A percentile compares a stretch with the other conserved stretches of the same genome.
Evolutionary conservation across 2,329 filamentous ascomycete genomes (phyloP).

Genomic region (Colletotrichum sp.): DNA sequence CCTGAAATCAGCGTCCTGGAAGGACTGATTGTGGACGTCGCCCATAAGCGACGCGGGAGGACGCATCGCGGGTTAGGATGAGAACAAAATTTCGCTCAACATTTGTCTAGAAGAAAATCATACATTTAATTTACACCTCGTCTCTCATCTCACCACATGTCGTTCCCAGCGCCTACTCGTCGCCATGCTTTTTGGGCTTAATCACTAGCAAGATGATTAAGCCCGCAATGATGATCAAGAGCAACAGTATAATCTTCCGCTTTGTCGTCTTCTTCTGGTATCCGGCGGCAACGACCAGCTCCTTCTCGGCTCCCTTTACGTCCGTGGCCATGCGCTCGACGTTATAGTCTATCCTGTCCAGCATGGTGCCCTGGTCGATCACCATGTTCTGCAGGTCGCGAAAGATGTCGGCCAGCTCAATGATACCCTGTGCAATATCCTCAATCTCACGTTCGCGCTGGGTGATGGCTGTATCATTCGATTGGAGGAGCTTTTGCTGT

Average conservation of each 20-base stretch:
- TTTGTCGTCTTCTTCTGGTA: conserved; percentile 91
- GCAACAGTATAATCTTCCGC: conserved; percentile 88
- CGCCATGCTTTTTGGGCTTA: conserved; percentile 68
- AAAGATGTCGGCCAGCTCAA: conserved; percentile 95
- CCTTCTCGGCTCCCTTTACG: conserved; percentile 91
- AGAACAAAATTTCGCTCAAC: conserved; percentile 4
- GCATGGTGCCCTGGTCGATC: conserved; percentile 87
- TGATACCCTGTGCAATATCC: conserved; percentile 97
- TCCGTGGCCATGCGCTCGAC: conserved; percentile 94
- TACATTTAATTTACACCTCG: conserved; percentile 27
- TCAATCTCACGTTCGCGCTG: conserved; percentile 97
- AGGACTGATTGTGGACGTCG: not conserved
- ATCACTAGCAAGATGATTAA: conserved; percentile 84
- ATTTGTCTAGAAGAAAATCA: conserved; percentile 21
- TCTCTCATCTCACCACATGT: not conserved
- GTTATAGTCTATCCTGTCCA: conserved; percentile 97
- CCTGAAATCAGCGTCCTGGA: not conserved
- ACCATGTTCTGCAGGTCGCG: conserved; percentile 96
- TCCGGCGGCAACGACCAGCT: conserved; percentile 84
- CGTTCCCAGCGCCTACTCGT: conserved; percentile 21
- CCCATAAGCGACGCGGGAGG: not conserved
- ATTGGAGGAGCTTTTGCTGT: conserved; percentile 69
- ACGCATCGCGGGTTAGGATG: not conserved
- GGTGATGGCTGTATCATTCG: conserved; percentile 83
- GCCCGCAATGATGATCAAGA: conserved; percentile 82